Evolutionary conservation across 2,329 filamentous ascomycete genomes (phyloP), one percentile per base, ranked within the genome.

Genomic region (Cladophialophora chaetospira): DNA sequence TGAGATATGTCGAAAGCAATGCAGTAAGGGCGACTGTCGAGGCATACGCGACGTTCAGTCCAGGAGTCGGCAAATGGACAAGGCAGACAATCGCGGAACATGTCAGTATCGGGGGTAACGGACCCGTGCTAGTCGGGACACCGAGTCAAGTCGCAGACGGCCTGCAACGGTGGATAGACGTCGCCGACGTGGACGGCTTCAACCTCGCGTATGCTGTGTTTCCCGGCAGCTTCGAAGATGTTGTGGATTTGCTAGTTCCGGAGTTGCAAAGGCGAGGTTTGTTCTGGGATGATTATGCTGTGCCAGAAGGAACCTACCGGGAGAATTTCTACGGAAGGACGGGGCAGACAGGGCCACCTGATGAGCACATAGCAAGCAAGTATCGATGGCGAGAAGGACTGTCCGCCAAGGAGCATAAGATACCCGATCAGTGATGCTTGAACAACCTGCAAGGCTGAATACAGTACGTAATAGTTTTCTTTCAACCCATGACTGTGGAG

Each of bases 171-270:
- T 90, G 87, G 86, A 75, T 88, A 0, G 67, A 75, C 3, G 85
- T 88, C 67, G 86, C 84, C 0, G 87, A 88, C 62, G 80, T 90
- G 1, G 87, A 90, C 67, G 87, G 87, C 0, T 91, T 91, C 71
- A 91, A 91, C 63, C 56, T 80, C 19, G 83, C 82, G 1, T 88
- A 89, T 61, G 82, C 83, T 0, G 72, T 87, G n/a, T 85, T 86
- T 65, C 86, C 86, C 0, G 80, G 82, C 55, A 85, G 84, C 0
- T 89, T 88, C 71, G 81, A 84, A 57, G 86, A 89, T 62, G 82
- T 89, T 10, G 80, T 84, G 36, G 83, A 88, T 23, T 74, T 86
- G 1, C 70, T 89, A 5, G 68, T 89, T 1, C 87, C 86, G 0
- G 87, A 88, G 63, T 73, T 89, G 15, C 67, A 64, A 47, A 52